Conservation (phyloP, 2,329 filamentous ascomycete species). For the Penicillium sp. region DNA sequence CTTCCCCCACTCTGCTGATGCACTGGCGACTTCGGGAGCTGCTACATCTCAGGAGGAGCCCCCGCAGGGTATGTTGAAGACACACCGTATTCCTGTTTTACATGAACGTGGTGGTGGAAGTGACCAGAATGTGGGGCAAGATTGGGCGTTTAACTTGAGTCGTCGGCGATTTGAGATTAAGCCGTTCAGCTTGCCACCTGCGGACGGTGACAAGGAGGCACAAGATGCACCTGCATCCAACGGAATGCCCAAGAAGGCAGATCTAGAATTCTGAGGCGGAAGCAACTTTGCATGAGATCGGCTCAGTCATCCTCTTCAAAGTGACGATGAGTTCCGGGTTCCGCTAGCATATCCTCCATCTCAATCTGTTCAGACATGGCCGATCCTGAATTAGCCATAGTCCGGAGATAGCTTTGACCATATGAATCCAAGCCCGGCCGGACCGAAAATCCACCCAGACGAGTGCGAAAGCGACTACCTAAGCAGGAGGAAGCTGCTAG, state of each 20-base stretch:
- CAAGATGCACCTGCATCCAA: constrained; percentile 50
- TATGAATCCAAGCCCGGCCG: constrained; percentile 51
- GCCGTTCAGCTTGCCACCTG: constrained; percentile 84
- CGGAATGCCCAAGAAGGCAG: constrained; percentile 61
- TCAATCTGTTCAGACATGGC: constrained; percentile 64
- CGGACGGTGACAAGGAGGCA: constrained; percentile 71
- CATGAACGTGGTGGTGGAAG: constrained; percentile 86
- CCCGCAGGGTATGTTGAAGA: constrained; percentile 80
- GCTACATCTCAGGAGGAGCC: constrained; percentile 67
- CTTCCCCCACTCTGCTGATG: constrained; percentile 63
- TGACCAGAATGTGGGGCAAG: constrained; percentile 70
- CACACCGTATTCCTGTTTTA: constrained; percentile 79
- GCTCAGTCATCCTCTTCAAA: constrained; percentile 35
- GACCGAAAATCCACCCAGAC: constrained; percentile 46
- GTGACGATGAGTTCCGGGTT: constrained; percentile 31
- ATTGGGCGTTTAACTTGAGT: constrained; percentile 88
- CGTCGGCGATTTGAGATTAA: constrained; percentile 80
- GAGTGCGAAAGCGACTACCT: constrained; percentile 54
- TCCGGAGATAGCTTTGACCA: constrained; percentile 57
- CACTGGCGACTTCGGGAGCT: constrained; percentile 53
- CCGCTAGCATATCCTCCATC: constrained; percentile 60
- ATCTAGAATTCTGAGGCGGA: constrained; percentile 65
- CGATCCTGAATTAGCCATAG: constrained; percentile 55
- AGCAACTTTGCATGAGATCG: background rate
- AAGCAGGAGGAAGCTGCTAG: constrained; percentile 58